Evolutionary conservation across 2,329 filamentous ascomycete species (phyloP).

Genomic region (Pseudocercospora cruenta): DNA sequence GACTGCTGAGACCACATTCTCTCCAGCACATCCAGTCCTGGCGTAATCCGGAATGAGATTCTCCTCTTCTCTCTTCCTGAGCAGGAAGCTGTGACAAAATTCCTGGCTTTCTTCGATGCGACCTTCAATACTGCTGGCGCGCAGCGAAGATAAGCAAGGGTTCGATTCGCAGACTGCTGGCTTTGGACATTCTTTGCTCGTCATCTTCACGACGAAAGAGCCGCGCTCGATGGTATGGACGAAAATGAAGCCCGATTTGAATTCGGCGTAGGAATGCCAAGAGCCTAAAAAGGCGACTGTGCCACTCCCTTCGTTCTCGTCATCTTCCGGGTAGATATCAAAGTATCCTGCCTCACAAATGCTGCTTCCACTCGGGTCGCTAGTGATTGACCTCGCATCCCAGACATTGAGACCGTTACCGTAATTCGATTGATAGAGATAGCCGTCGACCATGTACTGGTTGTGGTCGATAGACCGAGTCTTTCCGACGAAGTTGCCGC

Average conservation of each 20-base stretch:
- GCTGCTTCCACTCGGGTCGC: slow-evolving; percentile 49
- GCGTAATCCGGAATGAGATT: slow-evolving; percentile 25
- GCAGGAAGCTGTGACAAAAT: slow-evolving; percentile 25
- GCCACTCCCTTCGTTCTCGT: slow-evolving; percentile 41
- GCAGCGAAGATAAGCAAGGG: slow-evolving; percentile 18
- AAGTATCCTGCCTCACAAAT: slow-evolving; percentile 55
- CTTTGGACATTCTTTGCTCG: slow-evolving; percentile 21
- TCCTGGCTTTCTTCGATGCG: slow-evolving; percentile 24
- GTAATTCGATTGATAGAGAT: slow-evolving; percentile 45
- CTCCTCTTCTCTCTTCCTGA: slow-evolving; percentile 24
- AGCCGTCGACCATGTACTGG: slow-evolving; percentile 45
- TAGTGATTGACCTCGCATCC: slow-evolving; percentile 41
- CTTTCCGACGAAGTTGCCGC: slow-evolving; percentile 42
- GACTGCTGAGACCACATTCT: slow-evolving; percentile 22
- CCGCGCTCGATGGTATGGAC: slow-evolving; percentile 59
- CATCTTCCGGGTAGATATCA: slow-evolving; percentile 57
- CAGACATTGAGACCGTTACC: slow-evolving; percentile 42
- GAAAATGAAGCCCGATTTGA: slow-evolving; percentile 55
- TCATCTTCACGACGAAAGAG: slow-evolving; percentile 51
- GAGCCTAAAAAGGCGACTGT: slow-evolving; percentile 45
- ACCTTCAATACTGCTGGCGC: slow-evolving; percentile 20
- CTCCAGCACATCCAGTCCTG: slow-evolving; percentile 21
- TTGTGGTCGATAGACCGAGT: slow-evolving; percentile 46
- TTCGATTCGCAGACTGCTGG: slow-evolving; percentile 25
- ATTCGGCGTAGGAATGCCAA: slow-evolving; percentile 55